Base-by-base conservation (phyloP, 331 rosid species). In the Malus hybrid region DNA sequence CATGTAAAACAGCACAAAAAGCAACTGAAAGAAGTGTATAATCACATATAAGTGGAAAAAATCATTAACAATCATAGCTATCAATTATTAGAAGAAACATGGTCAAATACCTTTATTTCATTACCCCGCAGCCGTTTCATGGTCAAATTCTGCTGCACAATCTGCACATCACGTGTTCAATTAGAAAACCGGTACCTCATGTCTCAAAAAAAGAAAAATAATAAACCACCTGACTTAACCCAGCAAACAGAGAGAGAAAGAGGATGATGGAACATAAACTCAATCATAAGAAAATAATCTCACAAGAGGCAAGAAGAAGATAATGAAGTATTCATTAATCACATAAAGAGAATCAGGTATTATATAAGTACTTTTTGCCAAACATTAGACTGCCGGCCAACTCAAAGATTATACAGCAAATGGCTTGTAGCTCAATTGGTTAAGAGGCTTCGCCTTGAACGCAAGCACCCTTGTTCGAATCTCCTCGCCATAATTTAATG, bases 41-140 rank as follows among this genome's bases (percentile, higher is more conserved):
- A 67, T 57, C 14, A 42, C 29, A 46, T 36, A 19, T 32, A 59
- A 56, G 50, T 64, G 59, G 39, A 39, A 36, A 61, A 28, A 7
- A 28, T 50, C 70, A 32, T 57, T 28, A 18, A 20, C 27, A 67
- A 64, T 22, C 24, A 64, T 15, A 15, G 67, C 12, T n/a, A 55
- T 19, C 9, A 24, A 34, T 22, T 27, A n/a, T 66, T 50, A 28
- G n/a, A 24, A 16, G 48, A 44, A 44, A 39, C 46, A 39, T 39
- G 46, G 46, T 39, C 39, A 74, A 81, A 75, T 84, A 93, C 98
- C 98, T 87, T 93, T 82, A 93, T 93, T 86, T 93, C 97, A 86
- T 83, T 71, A 61, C 98, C 98, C 5, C 87, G 90, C 55, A 93
- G 91, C 64, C 96, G 89, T 76, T 90, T 93, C 97, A 93, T 88